Percentiles rank a stretch among this genome's conserved stretches.
These are phyloP conservation scores for Xylaria nigripes DNA, from an alignment of 495 filamentous ascomycete genomes.

Conservation along the genomic window DNA sequence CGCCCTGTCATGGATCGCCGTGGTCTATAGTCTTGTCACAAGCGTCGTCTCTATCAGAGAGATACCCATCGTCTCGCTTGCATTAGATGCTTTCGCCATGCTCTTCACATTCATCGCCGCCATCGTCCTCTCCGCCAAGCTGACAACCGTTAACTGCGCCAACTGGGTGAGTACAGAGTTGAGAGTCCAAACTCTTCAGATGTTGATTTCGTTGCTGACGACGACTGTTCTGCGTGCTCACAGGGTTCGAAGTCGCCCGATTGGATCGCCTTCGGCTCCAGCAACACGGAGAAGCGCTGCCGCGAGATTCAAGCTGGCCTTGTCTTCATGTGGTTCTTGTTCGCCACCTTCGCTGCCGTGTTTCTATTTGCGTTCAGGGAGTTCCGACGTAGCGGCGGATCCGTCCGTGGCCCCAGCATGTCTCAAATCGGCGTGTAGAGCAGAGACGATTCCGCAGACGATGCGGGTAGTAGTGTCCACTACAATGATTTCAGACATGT, in stretches of 20 bases:
- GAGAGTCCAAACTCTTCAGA: background rate
- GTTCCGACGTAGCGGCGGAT: constrained; percentile 33
- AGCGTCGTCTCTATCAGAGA: constrained; percentile 26
- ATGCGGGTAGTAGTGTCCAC: background rate
- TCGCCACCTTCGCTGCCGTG: constrained; percentile 28
- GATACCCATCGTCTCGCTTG: constrained; percentile 30
- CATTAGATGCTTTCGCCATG: constrained; percentile 30
- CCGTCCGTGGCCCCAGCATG: constrained; percentile 38
- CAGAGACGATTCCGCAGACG: constrained; percentile 3
- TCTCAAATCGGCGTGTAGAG: constrained; percentile 38
- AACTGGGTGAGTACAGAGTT: constrained; percentile 16
- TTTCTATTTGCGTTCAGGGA: constrained; percentile 29
- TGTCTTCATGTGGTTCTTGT: constrained; percentile 45
- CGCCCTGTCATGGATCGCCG: constrained; percentile 35
- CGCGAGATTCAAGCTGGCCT: constrained; percentile 42
- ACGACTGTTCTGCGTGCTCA: background rate
- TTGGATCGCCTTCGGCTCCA: constrained; percentile 43
- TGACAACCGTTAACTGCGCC: constrained; percentile 35
- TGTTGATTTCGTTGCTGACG: constrained; percentile 4
- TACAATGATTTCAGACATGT: background rate
- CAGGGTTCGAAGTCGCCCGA: constrained; percentile 20
- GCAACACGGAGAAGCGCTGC: constrained; percentile 37
- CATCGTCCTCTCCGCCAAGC: constrained; percentile 41
- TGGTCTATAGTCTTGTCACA: constrained; percentile 31
- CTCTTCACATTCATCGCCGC: constrained; percentile 40